Conservation (phyloP, 176 grass and related monocot species). For the Secale cereale region DNA sequence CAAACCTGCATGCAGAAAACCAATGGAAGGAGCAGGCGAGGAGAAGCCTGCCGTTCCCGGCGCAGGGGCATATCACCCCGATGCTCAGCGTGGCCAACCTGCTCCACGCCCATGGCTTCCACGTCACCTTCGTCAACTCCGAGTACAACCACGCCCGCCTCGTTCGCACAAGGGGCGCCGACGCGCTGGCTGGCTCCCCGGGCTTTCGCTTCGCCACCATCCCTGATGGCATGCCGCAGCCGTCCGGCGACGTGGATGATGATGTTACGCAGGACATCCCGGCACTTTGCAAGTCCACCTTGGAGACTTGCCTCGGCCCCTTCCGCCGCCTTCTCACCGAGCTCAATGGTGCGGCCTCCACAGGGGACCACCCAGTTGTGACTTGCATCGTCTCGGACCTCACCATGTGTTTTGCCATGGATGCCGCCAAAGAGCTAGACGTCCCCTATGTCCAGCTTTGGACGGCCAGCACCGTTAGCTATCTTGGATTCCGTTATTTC, state of each 20-base stretch:
- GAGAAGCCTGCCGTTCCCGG: not conserved
- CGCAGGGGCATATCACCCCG: not conserved
- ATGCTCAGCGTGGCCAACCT: not conserved
- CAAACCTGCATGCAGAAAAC: not conserved
- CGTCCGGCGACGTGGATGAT: not conserved
- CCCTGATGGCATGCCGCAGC: not conserved
- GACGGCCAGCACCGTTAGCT: not conserved
- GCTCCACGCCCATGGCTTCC: not conserved
- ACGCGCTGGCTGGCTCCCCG: not conserved
- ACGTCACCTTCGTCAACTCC: not conserved
- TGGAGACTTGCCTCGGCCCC: not conserved
- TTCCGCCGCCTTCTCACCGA: not conserved
- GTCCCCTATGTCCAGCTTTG: not conserved
- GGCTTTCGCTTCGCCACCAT: not conserved
- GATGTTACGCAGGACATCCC: not conserved
- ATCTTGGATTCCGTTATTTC: not conserved
- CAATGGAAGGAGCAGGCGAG: not conserved
- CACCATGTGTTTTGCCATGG: not conserved
- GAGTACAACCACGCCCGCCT: not conserved
- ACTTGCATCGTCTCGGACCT: not conserved
- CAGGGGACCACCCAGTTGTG: not conserved
- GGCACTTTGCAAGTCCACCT: not conserved
- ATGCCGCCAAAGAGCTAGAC: not conserved
- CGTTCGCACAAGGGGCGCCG: not conserved
- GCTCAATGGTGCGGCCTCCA: not conserved